These are phyloP conservation scores for Xylaria sp. DNA, from an alignment of 2,329 filamentous ascomycete genomes.

Conservation along the genomic window DNA sequence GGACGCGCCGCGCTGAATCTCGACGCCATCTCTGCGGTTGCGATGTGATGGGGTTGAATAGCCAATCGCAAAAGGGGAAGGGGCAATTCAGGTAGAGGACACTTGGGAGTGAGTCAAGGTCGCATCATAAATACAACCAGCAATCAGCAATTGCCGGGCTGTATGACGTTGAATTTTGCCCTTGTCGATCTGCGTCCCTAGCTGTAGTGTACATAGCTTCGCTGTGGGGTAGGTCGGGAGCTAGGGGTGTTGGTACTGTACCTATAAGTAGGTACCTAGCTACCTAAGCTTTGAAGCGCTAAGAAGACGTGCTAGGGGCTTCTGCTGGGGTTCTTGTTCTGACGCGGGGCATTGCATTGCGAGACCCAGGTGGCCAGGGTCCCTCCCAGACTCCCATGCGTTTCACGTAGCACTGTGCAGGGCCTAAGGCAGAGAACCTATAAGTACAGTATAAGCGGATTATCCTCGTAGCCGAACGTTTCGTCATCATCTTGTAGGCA, in stretches of 20 bases:
- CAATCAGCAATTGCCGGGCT: not conserved
- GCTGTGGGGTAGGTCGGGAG: conserved; percentile 34
- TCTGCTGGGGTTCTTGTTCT: conserved; percentile 1
- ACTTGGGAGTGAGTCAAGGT: not conserved
- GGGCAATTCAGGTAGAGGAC: not conserved
- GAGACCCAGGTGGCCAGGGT: conserved; percentile 7
- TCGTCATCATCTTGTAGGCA: conserved; percentile 36
- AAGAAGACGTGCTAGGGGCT: conserved; percentile 1
- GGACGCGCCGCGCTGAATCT: conserved; percentile 76
- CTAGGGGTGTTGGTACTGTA: conserved; percentile 16
- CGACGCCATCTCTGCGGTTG: conserved; percentile 61
- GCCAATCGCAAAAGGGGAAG: not conserved
- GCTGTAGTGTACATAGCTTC: conserved; percentile 3
- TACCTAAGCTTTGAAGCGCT: not conserved
- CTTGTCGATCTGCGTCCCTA: conserved; percentile 26
- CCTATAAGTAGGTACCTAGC: not conserved
- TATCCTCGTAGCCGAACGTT: conserved; percentile 36
- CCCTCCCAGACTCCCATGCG: not conserved
- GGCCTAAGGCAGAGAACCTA: not conserved
- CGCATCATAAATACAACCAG: conserved; percentile 12
- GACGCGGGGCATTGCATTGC: conserved; percentile 19
- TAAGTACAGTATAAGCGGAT: conserved; percentile 30
- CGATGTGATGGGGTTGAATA: not conserved
- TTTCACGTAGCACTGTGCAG: not conserved
- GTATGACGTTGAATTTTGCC: conserved; percentile 48